Evolutionary conservation across 176 grass and related monocot genomes (phyloP).

Genomic region (Elymus sibiricus): DNA sequence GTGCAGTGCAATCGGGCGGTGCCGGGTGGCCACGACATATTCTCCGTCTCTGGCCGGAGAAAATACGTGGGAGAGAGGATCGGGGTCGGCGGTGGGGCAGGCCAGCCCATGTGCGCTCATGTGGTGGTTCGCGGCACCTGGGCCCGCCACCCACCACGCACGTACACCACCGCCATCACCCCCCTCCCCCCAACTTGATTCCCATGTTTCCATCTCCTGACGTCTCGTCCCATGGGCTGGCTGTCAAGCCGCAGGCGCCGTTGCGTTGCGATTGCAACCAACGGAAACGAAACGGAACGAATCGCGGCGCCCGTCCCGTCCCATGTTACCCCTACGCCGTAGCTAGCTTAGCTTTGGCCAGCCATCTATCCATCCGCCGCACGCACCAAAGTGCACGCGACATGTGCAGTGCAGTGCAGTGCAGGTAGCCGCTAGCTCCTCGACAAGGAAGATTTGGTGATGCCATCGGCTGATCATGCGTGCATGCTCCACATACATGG

Average conservation of each 20-base stretch:
- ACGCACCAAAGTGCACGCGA: not conserved
- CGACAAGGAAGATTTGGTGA: not conserved
- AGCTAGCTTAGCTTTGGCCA: not conserved
- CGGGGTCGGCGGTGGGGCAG: slow-evolving; percentile 30
- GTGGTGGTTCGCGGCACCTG: slow-evolving; percentile 60
- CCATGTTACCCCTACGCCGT: slow-evolving; percentile 20
- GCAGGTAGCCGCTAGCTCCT: too few species aligned
- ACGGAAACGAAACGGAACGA: slow-evolving; percentile 12
- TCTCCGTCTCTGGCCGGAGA: not conserved
- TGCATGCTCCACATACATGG: not conserved
- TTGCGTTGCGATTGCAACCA: not conserved
- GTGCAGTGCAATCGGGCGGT: not conserved
- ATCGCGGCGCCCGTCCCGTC: not conserved
- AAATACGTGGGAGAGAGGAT: not conserved
- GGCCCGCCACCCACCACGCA: slow-evolving; percentile 50
- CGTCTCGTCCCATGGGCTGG: not conserved
- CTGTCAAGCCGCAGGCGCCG: not conserved
- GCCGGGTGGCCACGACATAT: not conserved
- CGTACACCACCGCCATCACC: slow-evolving; percentile 24
- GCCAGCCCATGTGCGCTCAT: slow-evolving; percentile 65
- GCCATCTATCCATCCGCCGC: not conserved
- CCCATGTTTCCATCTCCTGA: not conserved
- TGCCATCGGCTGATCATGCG: not conserved
- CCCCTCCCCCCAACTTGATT: not conserved
- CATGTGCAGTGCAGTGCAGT: not conserved